Evolutionary conservation across 1,284 basidiomycete species (phyloP).

Genomic region (Trametes hirsuta): DNA sequence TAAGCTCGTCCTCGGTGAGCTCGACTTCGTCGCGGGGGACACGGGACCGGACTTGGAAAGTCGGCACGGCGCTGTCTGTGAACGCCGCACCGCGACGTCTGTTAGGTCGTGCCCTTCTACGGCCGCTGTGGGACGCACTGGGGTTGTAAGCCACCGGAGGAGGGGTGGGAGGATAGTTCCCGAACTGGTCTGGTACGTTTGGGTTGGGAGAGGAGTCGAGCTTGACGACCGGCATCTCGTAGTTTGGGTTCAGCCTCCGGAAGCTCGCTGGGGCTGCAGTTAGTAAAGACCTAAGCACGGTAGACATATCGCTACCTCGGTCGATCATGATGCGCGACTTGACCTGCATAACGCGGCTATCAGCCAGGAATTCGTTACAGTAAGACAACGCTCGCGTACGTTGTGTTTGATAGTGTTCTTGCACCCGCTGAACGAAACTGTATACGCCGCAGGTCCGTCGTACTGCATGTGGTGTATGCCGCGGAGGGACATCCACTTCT

Average conservation of each 20-base stretch:
- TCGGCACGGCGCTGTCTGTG: slow-evolving; percentile 20
- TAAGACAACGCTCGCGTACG: slow-evolving; percentile 34
- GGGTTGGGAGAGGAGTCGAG: background rate
- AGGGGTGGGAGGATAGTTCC: background rate
- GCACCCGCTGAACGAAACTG: slow-evolving; percentile 3
- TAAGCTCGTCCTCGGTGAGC: slow-evolving; percentile 50
- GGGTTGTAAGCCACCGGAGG: background rate
- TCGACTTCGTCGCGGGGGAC: slow-evolving; percentile 27
- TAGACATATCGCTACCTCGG: slow-evolving; percentile 37
- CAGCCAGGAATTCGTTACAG: background rate
- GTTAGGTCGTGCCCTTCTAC: background rate
- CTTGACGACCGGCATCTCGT: slow-evolving; percentile 41
- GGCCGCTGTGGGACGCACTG: background rate
- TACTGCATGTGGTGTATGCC: slow-evolving; percentile 61
- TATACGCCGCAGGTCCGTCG: slow-evolving; percentile 47
- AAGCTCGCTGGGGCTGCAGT: slow-evolving; percentile 42
- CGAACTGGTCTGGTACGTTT: background rate
- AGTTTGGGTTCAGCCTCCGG: slow-evolving; percentile 50
- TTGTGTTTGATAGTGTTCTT: slow-evolving; percentile 47
- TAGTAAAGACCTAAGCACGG: background rate
- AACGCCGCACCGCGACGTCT: background rate
- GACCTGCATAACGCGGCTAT: slow-evolving; percentile 17
- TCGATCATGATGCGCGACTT: slow-evolving; percentile 57
- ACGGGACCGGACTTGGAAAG: slow-evolving; percentile 20
- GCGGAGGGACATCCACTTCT: slow-evolving; percentile 52